Percentiles rank a stretch among this genome's conserved stretches.
Evolutionary conservation across 2,329 filamentous ascomycete genomes (phyloP).

Genomic region (Talaromyces atroroseus): DNA sequence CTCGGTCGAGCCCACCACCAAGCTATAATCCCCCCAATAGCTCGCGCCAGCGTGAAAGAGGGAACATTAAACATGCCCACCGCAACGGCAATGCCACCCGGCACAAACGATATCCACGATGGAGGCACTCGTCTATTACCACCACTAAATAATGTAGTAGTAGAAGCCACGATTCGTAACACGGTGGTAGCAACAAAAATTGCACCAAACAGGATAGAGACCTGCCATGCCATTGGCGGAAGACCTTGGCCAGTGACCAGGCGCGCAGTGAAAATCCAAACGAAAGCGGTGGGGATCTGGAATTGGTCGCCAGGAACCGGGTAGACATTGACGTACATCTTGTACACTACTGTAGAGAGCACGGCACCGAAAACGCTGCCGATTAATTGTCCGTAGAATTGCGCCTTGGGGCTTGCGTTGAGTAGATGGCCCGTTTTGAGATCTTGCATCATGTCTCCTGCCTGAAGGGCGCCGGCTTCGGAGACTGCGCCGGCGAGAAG

Average conservation of each 20-base stretch:
- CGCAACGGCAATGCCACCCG: slow-evolving; percentile 91
- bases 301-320: slow-evolving; percentile 83
- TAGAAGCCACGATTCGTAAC: slow-evolving; percentile 55
- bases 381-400: slow-evolving; percentile 95
- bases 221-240: slow-evolving; percentile 75
- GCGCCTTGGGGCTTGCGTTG: slow-evolving; percentile 84
- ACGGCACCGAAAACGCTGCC: slow-evolving; percentile 81
- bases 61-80: slow-evolving; percentile 98
- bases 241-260: slow-evolving; percentile 87
- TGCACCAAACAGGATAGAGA: slow-evolving; percentile 66
- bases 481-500: slow-evolving; percentile 86
- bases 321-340: slow-evolving; percentile 85
- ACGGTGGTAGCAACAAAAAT: slow-evolving; percentile 69
- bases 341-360: slow-evolving; percentile 80
- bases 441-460: slow-evolving; percentile 94
- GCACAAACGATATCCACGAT: slow-evolving; percentile 68
- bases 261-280: slow-evolving; percentile 95
- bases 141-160: slow-evolving; percentile 20
- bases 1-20: slow-evolving; percentile 65
- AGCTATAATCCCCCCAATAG: slow-evolving; percentile 68
- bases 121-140: slow-evolving; percentile 25
- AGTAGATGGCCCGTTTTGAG: slow-evolving; percentile 93
- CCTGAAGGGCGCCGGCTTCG: slow-evolving; percentile 81
- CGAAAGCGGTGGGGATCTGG: slow-evolving; percentile 87
- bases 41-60: slow-evolving; percentile 85